A percentile compares a stretch with the other conserved stretches of the same genome.
phyloP scores from a whole-genome alignment of 768 basidiomycete genomes.

The Lanmaoa rubissima region DNA sequence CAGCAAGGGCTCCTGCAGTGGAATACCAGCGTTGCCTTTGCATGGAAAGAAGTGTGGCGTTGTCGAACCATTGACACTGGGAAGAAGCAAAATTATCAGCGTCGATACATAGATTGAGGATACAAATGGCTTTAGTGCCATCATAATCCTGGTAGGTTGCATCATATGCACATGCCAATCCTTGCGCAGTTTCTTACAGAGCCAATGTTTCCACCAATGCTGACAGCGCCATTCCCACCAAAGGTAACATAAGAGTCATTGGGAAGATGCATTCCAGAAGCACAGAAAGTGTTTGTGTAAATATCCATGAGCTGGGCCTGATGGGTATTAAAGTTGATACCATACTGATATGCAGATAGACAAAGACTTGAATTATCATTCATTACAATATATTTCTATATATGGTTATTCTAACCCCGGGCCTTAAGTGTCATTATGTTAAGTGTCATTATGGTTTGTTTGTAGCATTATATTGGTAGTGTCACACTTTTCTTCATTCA shows the following conservation, averaged over 20 bases:
- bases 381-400: too few relatives aligned
- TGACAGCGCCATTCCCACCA: constrained; percentile 77
- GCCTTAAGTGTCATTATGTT: too few relatives aligned
- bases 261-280: constrained; percentile 79
- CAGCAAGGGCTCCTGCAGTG: constrained; percentile 65
- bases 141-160: constrained; percentile 76
- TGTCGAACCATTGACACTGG: constrained; percentile 72
- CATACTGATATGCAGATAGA: too few relatives aligned
- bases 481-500: too few relatives aligned
- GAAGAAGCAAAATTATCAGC: constrained; percentile 45
- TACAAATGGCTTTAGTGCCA: constrained; percentile 74
- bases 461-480: too few relatives aligned
- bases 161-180: constrained; percentile 57
- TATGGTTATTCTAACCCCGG: too few relatives aligned
- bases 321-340: constrained; percentile 23
- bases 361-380: too few relatives aligned
- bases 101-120: constrained; percentile 71
- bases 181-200: constrained; percentile 46
- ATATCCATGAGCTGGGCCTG: constrained; percentile 35
- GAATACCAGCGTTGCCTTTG: constrained; percentile 77
- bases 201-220: constrained; percentile 58
- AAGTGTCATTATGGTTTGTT: too few relatives aligned
- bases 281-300: constrained; percentile 72
- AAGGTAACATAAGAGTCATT: constrained; percentile 75
- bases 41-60: constrained; percentile 60